Base-by-base conservation (phyloP, 208 protist species). In the Angomonas deanei region DNA sequence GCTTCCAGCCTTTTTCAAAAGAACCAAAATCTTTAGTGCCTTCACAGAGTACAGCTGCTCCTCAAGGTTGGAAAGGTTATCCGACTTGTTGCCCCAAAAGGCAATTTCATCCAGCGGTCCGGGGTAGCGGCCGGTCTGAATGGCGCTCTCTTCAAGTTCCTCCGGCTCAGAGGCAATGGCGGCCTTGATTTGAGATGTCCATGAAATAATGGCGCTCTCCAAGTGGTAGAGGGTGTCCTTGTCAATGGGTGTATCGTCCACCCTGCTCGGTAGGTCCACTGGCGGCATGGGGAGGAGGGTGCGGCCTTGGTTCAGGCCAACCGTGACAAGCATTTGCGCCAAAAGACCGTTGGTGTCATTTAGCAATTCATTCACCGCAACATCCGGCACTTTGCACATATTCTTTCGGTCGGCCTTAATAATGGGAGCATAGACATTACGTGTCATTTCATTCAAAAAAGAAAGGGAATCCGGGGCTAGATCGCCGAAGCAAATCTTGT, bases 81-180 rank as follows among this genome's bases (percentile, higher is more conserved):
- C 78, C 2, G 89, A 74, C 78, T 98, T 98, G 55, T 79, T 85
- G 61, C 93, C 81, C 97, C 97, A 99, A 73, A 98, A 99, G 19
- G 78, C 84, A 27, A 99, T 75, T 73, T 98, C 96, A 49, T 96
- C 92, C 54, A 97, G 56, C 32, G 97, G 97, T 11, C 92, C 80
- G 5, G 95, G 94, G 74, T 97, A 82, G 10, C 67, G 67, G 8
- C 78, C 80, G 15, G 76, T 90, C 39, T 60, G 74, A 26, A 76
- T 66, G 49, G 64, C 81, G 34, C 63, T 69, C 58, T 84, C 80
- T 60, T 92, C 82, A 55, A 96, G 75, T 65, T 92, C 85, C 69
- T 94, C 89, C 10, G 92, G 92, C 30, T 82, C 87, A 0, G 86
- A 89, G 10, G 81, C 80, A 36, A 98, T 93, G 30, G 90, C 92